Evolutionary conservation across 495 filamentous ascomycete genomes (phyloP), one percentile per base, ranked within the genome.

Genomic region (Penicillium taxi): DNA sequence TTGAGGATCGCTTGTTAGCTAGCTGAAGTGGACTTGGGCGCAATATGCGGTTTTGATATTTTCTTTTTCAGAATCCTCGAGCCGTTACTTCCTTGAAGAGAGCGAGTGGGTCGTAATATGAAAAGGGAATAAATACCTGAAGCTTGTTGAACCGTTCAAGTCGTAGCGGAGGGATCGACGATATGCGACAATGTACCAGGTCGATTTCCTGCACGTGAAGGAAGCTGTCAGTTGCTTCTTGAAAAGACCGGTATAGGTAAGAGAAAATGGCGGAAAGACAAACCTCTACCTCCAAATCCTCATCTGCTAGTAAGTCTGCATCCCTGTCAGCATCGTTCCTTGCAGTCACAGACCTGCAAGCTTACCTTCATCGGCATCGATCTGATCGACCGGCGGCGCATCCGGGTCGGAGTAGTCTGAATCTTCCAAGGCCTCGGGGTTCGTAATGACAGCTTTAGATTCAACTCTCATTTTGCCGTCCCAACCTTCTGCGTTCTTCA

Each of bases 401-500:
- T 90, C 81, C 29, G 86, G 82, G 49, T 91, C 84, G 9, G 84
- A 89, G 47, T 90, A 84, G 27, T 91, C 86, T 1, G 84, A 78
- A 46, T 93, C 87, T 24, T 80, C 80, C 18, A 87, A 55, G 12
- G 82, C 80, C 50, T 90, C 85, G 11, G 83, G 81, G 49, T 91
- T 89, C 4, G 68, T 68, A 13, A 80, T 61, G 14, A 75, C 69
- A 5, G 81, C 71, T 26, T 74, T 71, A 26, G 61, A 74, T 43
- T 79, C 81, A 34, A 82, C 75, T 11, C 89, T 71, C 34, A 94
- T 71, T 62, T 96, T 96, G 35, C 89, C 89, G 63, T 94, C 88
- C 88, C 88, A 96, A 36, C 88, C 88, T 52, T 82, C 85, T 58
- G 78, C 81, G 53, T 85, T 68, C 42, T 66, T 71, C 56, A 69